Percentiles rank a stretch among this genome's conserved stretches.
phyloP scores from a whole-genome alignment of 2,329 filamentous ascomycete species.

The Plenodomus tracheiphilus region DNA sequence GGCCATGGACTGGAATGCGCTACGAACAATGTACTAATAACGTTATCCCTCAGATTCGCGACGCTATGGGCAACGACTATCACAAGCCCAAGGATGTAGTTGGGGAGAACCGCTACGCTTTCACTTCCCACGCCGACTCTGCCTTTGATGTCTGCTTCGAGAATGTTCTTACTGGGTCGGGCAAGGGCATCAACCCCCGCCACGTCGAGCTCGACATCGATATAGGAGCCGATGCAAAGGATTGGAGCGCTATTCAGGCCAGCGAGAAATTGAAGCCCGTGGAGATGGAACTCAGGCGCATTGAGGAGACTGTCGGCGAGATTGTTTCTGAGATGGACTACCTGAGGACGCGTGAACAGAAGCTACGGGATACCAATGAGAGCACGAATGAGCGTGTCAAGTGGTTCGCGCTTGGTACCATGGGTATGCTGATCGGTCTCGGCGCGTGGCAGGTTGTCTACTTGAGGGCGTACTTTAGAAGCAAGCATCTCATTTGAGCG shows the following conservation, averaged over 20 bases:
- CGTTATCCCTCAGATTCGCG: conserved; percentile 71
- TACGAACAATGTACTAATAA: conserved; percentile 1
- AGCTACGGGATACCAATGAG: conserved; percentile 97
- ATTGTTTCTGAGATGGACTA: conserved; percentile 97
- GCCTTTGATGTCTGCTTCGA: conserved; percentile 97
- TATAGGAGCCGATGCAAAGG: conserved; percentile 94
- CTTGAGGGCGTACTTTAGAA: conserved; percentile 87
- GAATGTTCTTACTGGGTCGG: conserved; percentile 65
- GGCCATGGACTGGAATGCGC: no score
- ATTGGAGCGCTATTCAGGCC: conserved; percentile 95
- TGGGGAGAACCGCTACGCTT: conserved; percentile 89
- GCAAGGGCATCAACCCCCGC: conserved; percentile 54
- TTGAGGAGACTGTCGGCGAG: conserved; percentile 88
- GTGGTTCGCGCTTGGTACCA: conserved; percentile 95
- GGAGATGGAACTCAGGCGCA: conserved; percentile 88
- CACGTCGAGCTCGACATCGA: conserved; percentile 91
- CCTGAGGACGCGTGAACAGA: conserved; percentile 85
- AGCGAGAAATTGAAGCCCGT: conserved; percentile 97
- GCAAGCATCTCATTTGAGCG: conserved; percentile 56
- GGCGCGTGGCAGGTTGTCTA: conserved; percentile 99
- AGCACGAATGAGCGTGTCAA: conserved; percentile 98
- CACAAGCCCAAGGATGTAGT: conserved; percentile 86
- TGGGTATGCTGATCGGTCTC: conserved; percentile 83
- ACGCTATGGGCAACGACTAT: conserved; percentile 95
- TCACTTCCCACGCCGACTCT: conserved; percentile 88